Evolutionary conservation across 164 flowering plant species (phyloP).

Genomic region (Brasenia schreberi): DNA sequence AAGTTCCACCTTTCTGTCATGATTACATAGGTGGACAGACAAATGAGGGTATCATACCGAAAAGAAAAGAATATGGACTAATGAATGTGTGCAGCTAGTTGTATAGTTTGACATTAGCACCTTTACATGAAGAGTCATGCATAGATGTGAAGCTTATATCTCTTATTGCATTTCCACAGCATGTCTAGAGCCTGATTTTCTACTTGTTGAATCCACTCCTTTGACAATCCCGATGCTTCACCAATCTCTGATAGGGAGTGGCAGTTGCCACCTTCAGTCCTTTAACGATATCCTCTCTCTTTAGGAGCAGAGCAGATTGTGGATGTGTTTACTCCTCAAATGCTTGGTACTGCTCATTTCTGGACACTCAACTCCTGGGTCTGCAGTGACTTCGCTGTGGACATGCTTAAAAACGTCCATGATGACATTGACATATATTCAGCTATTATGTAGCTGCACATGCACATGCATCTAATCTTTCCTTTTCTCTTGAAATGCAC

Average conservation of each 20-base stretch:
- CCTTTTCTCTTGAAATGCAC: too few species aligned
- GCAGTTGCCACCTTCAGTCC: conserved; percentile 40
- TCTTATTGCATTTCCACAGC: conserved; percentile 41
- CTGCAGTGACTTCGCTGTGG: conserved; percentile 50
- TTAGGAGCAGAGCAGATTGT: conserved; percentile 42
- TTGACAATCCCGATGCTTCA: conserved; percentile 37
- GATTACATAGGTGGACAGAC: too few species aligned
- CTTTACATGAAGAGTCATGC: conserved; percentile 23
- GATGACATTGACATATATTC: too few species aligned
- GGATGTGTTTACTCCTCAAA: conserved; percentile 67
- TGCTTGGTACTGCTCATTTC: conserved; percentile 41
- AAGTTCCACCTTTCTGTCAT: too few species aligned
- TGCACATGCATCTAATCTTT: too few species aligned
- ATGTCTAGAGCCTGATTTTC: conserved; percentile 59
- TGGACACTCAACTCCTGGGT: conserved; percentile 46
- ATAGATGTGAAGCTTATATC: conserved; percentile 49
- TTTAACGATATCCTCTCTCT: conserved; percentile 59
- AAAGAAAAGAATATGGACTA: too few species aligned
- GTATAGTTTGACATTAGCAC: neutral
- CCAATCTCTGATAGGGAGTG: conserved; percentile 56
- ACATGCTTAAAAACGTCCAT: too few species aligned
- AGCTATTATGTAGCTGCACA: too few species aligned
- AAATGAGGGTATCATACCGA: too few species aligned
- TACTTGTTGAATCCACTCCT: conserved; percentile 77
- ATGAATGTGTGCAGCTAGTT: too few species aligned